Evolutionary conservation across 139 green algal genomes (phyloP).

Genomic region (Haematococcus lacustris): DNA sequence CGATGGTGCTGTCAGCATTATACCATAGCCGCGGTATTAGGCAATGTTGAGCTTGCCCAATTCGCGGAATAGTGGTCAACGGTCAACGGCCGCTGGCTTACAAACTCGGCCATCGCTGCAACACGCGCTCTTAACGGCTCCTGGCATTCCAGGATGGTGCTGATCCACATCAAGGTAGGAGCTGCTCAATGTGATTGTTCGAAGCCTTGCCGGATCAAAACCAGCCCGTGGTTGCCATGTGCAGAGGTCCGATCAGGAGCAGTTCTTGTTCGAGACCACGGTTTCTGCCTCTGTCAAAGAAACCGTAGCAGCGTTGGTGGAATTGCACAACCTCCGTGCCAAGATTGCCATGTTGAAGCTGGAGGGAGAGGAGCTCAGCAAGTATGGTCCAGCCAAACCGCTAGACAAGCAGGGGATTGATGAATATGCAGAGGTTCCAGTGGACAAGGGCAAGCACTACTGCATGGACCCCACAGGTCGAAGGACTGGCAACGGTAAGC

Average conservation of each 20-base stretch:
- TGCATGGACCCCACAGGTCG: constrained; percentile 65
- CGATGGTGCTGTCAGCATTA: not conserved
- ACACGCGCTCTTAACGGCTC: not conserved
- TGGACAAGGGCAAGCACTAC: constrained; percentile 57
- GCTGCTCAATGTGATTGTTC: not conserved
- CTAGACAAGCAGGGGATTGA: constrained; percentile 73
- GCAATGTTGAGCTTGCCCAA: not conserved
- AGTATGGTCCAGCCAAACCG: constrained; percentile 63
- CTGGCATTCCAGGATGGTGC: constrained; percentile 43
- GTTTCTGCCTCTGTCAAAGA: constrained; percentile 40
- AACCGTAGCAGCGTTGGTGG: constrained; percentile 32
- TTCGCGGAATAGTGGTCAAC: not conserved
- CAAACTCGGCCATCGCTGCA: not conserved
- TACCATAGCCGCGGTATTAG: not conserved
- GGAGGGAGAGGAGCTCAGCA: constrained; percentile 70
- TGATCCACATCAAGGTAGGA: constrained; percentile 55
- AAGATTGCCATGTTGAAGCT: constrained; percentile 60
- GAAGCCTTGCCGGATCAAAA: not conserved
- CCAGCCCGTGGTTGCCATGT: not conserved
- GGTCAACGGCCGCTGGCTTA: not conserved
- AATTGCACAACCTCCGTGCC: constrained; percentile 62
- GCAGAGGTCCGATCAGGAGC: constrained; percentile 62
- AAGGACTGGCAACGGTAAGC: constrained; percentile 60
- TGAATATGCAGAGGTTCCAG: constrained; percentile 44
- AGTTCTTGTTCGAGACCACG: constrained; percentile 70